Base-by-base conservation (phyloP, 305 asterid genomes). In the Rubia balearica region DNA sequence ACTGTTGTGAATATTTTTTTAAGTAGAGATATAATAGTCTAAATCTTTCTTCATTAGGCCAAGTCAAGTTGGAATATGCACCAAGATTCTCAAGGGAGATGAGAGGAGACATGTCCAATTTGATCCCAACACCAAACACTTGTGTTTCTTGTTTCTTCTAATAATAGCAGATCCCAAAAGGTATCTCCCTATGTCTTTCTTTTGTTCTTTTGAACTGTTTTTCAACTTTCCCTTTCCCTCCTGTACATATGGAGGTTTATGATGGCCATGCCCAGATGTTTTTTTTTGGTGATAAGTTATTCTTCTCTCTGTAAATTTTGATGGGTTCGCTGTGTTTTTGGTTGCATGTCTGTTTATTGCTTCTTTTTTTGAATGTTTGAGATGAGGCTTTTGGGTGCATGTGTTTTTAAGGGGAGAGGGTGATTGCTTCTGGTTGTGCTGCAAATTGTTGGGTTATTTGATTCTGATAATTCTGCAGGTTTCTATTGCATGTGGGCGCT, bases 71-170 rank as follows among this genome's bases (percentile, higher is more conserved):
- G 61, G 65, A 68, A 74, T 74, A 68, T 74, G 46, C 77, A 68
- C 21, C 68, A 33, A 68, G 77, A 74, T 68, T 74, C 73, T 61
- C 8, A 38, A 14, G 36, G 21, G 72, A 48, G 72, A 65, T 69
- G 72, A 57, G 75, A 78, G 87, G 90, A 73, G 81, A 86, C 89
- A 87, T 89, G 88, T 83, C 95, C 90, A 88, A 84, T 85, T 86
- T 90, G 89, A 79, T 88, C 95, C 92, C 95, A 86, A 85, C 96
- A 88, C 81, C 92, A 91, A 86, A 84, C 96, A 88, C 81, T 71
- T 81, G 83, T 82, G 83, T 79, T 80, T 81, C 66, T 86, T 85
- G 92, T 81, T 82, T 82, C 94, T 89, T 77, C 80, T 74, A 71
- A 73, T 76, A 74, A 78, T 80, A 82, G 66, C 89, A 88, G 87